Evolutionary conservation across 257 asterid genomes (phyloP).

Genomic region (Forsythia viridissima): DNA sequence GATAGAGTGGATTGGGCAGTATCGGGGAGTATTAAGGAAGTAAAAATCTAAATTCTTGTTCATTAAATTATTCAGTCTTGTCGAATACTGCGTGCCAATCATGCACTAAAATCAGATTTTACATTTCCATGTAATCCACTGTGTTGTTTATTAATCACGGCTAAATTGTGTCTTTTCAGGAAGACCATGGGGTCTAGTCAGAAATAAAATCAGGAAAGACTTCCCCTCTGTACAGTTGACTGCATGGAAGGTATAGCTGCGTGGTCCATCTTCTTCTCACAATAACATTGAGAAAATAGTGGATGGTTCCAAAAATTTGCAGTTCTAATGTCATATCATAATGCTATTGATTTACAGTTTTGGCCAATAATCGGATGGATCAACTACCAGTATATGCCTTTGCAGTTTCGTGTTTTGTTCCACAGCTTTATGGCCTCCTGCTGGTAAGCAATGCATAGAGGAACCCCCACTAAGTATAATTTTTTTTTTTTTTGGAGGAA

Average conservation of each 20-base stretch:
- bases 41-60: neutral
- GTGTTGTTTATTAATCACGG: neutral
- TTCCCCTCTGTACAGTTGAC: slow-evolving; percentile 34
- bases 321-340: neutral
- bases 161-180: slow-evolving; percentile 21
- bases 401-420: slow-evolving; percentile 37
- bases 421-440: slow-evolving; percentile 40
- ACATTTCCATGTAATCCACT: neutral
- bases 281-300: neutral
- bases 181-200: slow-evolving; percentile 34
- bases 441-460: slow-evolving; percentile 25
- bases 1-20: neutral
- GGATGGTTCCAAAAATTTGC: neutral
- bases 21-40: neutral
- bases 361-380: slow-evolving; percentile 47
- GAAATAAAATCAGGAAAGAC: slow-evolving; percentile 34
- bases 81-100: neutral
- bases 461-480: neutral
- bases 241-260: slow-evolving; percentile 37
- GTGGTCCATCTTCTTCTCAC: neutral
- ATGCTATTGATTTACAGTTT: slow-evolving; percentile 20
- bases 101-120: neutral
- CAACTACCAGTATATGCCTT: slow-evolving; percentile 46
- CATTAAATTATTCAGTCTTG: neutral
- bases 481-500: neutral